Conservation (phyloP, 2,329 filamentous ascomycete genomes). For the Elsinoe perseae region DNA sequence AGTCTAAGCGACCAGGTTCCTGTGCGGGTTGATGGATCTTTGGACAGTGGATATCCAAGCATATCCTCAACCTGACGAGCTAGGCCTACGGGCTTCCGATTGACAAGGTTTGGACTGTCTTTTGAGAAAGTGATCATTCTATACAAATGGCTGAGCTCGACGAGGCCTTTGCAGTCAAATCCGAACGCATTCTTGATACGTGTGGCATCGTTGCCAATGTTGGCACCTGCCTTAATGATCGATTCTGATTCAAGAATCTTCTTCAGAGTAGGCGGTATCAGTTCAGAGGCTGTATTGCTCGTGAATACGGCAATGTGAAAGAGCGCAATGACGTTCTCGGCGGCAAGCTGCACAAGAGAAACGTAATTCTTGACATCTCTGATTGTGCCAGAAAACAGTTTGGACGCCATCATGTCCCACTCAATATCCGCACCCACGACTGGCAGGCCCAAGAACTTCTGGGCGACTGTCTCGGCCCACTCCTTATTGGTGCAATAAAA, state of each 20-base stretch:
- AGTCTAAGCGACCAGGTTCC: constrained; percentile 67
- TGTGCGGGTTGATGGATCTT: constrained; percentile 63
- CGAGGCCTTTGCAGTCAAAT: constrained; percentile 57
- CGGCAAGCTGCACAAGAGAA: constrained; percentile 76
- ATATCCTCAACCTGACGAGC: constrained; percentile 62
- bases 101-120: constrained; percentile 49
- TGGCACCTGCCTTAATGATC: constrained; percentile 70
- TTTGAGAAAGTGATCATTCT: constrained; percentile 63
- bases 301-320: constrained; percentile 65
- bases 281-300: constrained; percentile 39
- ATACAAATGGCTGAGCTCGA: constrained; percentile 79
- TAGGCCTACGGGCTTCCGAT: constrained; percentile 59
- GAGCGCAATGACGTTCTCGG: constrained; percentile 65
- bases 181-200: constrained; percentile 59
- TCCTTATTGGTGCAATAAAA: constrained; percentile 68
- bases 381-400: constrained; percentile 20
- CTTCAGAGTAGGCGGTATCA: constrained; percentile 64
- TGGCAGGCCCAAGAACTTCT: constrained; percentile 60
- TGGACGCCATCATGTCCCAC: constrained; percentile 52
- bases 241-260: constrained; percentile 62
- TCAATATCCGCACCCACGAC: constrained; percentile 86
- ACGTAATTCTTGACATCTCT: constrained; percentile 57
- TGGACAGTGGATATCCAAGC: constrained; percentile 66
- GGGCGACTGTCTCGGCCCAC: constrained; percentile 57
- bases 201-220: constrained; percentile 58